Evolutionary conservation across 768 basidiomycete species (phyloP), one percentile per base, ranked within the genome.

Genomic region (Leccinum barrowsii): DNA sequence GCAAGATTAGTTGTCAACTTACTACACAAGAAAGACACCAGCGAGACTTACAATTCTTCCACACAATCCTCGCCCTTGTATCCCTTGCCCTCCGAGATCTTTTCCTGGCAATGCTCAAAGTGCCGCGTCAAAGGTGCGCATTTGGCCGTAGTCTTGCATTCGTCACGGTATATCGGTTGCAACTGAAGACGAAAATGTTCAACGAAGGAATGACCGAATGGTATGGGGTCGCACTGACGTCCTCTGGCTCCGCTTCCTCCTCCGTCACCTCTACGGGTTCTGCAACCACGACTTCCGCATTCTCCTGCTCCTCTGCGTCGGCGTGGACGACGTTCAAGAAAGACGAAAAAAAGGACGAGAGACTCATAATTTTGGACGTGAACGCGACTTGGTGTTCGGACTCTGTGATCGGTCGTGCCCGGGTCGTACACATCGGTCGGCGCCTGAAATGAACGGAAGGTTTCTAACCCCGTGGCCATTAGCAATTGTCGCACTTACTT

Each of bases 51-150:
- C 89, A 93, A 72, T 80, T 93, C 92, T 76, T 94, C 91, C 37
- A 94, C 89, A 69, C 93, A 96, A 70, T 95, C 93, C 79, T 96
- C 94, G 62, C 85, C 85, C 71, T 91, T 87, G 83, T 82, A 92
- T 40, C 92, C 94, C 67, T 94, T 70, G 26, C 94, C 94, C 30
- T 78, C 80, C 59, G 84, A 75, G 50, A 97, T 86, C 76, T 92
- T 94, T 74, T 94, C 90, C 70, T 90, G 83, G 74, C 94, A 96
- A 69, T 94, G 90, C 59, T 88, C 82, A 73, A 95, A 96, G 77
- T 96, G 94, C 68, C 89, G 84, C 40, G 86, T 78, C 56, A 86
- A 72, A 37, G 84, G 74, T 40, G 81, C 82, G 64, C 94, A 95
- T 63, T 86, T 83, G 3, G 80, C 65, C 32, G 83, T 75, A 61